Evolutionary conservation across 148 eudicot genomes (phyloP).

Genomic region (Heliamphora exappendiculata): DNA sequence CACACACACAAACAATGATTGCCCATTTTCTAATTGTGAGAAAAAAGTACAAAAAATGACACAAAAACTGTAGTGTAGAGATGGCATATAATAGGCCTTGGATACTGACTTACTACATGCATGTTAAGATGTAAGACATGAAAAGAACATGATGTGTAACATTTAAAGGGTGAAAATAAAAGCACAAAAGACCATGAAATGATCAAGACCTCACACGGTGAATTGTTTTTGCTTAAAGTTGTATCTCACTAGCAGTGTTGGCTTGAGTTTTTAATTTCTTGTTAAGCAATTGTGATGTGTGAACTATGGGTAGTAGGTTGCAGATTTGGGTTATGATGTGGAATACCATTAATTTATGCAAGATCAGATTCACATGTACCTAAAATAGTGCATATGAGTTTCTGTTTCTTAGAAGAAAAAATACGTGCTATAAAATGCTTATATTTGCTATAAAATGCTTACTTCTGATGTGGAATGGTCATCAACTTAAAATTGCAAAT

Average conservation of each 20-base stretch:
- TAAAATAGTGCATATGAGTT: background rate
- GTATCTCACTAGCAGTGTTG: background rate
- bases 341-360: background rate
- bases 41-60: background rate
- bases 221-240: background rate
- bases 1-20: too few relatives aligned
- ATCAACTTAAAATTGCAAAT: constrained; percentile 14
- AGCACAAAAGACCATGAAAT: too few relatives aligned
- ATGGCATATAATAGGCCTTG: background rate
- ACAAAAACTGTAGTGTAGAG: background rate
- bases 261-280: background rate
- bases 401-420: background rate
- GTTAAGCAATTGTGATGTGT: background rate
- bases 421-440: background rate
- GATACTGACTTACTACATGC: background rate
- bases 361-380: background rate
- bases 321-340: constrained; percentile 1
- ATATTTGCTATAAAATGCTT: background rate
- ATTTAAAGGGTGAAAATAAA: background rate
- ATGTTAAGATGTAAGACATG: background rate
- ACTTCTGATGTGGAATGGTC: background rate
- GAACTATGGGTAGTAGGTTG: constrained; percentile 2
- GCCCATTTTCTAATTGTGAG: background rate
- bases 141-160: background rate
- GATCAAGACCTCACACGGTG: too few relatives aligned